Percentiles rank a stretch among this genome's conserved stretches.
Conservation (phyloP, 257 asterid species). For the Lavandula angustifolia region DNA sequence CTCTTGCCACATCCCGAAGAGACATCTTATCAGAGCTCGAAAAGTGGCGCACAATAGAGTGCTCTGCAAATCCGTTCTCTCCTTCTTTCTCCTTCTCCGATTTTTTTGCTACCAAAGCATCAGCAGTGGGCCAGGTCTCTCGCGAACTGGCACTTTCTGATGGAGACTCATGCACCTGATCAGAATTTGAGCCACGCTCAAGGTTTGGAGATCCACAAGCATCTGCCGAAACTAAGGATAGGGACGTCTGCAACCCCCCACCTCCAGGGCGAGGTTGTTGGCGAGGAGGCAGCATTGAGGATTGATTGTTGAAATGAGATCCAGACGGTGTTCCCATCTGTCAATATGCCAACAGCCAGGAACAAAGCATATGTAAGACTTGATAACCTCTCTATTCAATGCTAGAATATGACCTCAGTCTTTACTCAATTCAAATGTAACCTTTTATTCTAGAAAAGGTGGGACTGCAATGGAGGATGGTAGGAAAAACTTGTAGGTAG, state of each 20-base stretch:
- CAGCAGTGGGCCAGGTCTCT: constrained; percentile 83
- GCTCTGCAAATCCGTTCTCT: constrained; percentile 70
- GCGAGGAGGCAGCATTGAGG: constrained; percentile 86
- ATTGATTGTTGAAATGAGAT: constrained; percentile 66
- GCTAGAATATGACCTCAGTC: neutral
- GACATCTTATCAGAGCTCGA: constrained; percentile 73
- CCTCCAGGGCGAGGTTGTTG: constrained; percentile 79
- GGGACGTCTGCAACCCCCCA: constrained; percentile 53
- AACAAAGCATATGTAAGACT: constrained; percentile 18
- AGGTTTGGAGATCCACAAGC: constrained; percentile 76
- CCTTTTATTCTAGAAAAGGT: neutral
- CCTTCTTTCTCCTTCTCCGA: constrained; percentile 63
- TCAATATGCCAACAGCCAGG: constrained; percentile 30
- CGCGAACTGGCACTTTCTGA: constrained; percentile 91
- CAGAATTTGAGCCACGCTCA: constrained; percentile 81
- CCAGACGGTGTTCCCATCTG: constrained; percentile 69
- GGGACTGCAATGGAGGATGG: neutral
- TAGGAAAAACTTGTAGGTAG: neutral
- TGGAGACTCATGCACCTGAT: constrained; percentile 77
- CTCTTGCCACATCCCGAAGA: constrained; percentile 78
- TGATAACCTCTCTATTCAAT: neutral
- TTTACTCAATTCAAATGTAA: neutral
- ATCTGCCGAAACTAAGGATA: constrained; percentile 74
- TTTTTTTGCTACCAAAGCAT: constrained; percentile 53
- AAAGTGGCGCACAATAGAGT: constrained; percentile 67